A percentile compares a stretch with the other conserved stretches of the same genome.
Conservation (phyloP, 1,284 basidiomycete species). For the Peniophora sp. region DNA sequence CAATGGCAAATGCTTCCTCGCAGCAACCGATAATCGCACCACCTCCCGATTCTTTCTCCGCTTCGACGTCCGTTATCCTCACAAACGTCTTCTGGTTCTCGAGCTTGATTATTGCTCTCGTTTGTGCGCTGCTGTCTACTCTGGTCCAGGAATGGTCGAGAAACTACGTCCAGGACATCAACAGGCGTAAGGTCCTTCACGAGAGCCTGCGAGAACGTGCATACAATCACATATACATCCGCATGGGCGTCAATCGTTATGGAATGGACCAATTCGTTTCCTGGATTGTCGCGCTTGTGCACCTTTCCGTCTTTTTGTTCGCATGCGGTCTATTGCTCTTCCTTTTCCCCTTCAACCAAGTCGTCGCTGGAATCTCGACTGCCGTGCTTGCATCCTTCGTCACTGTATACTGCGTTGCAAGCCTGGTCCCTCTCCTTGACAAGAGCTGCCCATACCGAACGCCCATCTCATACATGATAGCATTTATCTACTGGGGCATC, state of each 20-base stretch:
- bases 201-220: conserved; percentile 25
- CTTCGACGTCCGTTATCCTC: conserved; percentile 17
- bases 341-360: neutral
- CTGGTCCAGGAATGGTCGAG: conserved; percentile 20
- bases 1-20: neutral
- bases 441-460: conserved; percentile 3
- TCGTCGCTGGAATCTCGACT: neutral
- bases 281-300: conserved; percentile 30
- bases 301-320: conserved; percentile 32
- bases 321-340: conserved; percentile 24
- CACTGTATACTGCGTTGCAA: neutral
- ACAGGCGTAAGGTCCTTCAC: conserved; percentile 13
- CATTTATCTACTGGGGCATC: no score
- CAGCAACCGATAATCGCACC: neutral
- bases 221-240: conserved; percentile 30
- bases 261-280: conserved; percentile 29
- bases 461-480: neutral
- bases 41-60: conserved; percentile 5
- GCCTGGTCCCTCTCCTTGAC: conserved; percentile 1
- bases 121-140: conserved; percentile 17
- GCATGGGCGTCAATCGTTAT: conserved; percentile 26
- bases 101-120: conserved; percentile 16
- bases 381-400: neutral
- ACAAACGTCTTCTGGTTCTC: conserved; percentile 31
- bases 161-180: conserved; percentile 17